phyloP scores from a whole-genome alignment of 805 yeast species.

The Zygosaccharomyces kombuchaensis region DNA sequence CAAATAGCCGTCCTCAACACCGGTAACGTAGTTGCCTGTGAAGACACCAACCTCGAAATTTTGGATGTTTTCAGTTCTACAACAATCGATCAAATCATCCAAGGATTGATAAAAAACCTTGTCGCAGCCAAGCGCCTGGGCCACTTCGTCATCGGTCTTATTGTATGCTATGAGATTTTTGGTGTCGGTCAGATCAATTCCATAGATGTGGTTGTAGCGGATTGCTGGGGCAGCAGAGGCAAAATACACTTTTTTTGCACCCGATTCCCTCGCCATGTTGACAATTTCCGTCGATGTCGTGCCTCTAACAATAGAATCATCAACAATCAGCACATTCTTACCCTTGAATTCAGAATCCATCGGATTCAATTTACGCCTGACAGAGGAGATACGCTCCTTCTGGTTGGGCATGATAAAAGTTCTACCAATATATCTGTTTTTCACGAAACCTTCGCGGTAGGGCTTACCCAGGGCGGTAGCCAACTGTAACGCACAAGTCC shows the following conservation, averaged over 20 bases:
- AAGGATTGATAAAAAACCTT: slow-evolving; percentile 83
- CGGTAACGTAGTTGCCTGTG: slow-evolving; percentile 93
- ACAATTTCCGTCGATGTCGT: slow-evolving; percentile 96
- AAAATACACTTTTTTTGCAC: slow-evolving; percentile 90
- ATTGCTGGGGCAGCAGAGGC: slow-evolving; percentile 99
- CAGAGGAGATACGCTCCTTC: slow-evolving; percentile 87
- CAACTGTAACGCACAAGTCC: slow-evolving; percentile 90
- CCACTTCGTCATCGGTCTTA: slow-evolving; percentile 69
- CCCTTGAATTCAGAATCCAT: slow-evolving; percentile 90
- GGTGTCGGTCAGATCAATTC: slow-evolving; percentile 95
- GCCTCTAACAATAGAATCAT: slow-evolving; percentile 96
- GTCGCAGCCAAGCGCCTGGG: slow-evolving; percentile 82
- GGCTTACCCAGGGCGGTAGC: slow-evolving; percentile 77
- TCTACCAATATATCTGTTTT: slow-evolving; percentile 94
- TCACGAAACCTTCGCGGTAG: slow-evolving; percentile 95
- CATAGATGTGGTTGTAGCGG: slow-evolving; percentile 91
- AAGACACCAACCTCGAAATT: slow-evolving; percentile 95
- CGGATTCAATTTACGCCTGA: slow-evolving; percentile 90
- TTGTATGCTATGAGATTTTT: slow-evolving; percentile 87
- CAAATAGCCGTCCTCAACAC: slow-evolving; percentile 78
- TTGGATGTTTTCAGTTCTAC: slow-evolving; percentile 43
- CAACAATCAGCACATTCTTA: slow-evolving; percentile 83
- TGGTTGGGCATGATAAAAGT: slow-evolving; percentile 99
- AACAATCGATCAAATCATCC: slow-evolving; percentile 77
- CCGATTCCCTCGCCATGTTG: slow-evolving; percentile 98